phyloP scores from a whole-genome alignment of 768 basidiomycete genomes.

The Leccinum fibrillosum region DNA sequence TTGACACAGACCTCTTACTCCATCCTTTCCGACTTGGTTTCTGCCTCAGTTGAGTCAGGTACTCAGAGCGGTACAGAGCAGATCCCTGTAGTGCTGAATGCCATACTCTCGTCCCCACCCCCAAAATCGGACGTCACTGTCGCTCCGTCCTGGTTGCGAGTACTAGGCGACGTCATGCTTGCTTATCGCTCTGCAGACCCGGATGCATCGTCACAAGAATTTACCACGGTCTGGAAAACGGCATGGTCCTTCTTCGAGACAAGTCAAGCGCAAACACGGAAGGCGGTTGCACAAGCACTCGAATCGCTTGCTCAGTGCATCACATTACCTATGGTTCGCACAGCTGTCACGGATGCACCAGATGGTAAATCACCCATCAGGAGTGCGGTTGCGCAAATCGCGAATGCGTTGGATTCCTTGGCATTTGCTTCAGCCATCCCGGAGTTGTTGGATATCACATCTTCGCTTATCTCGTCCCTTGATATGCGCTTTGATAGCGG shows the following conservation, averaged over 20 bases:
- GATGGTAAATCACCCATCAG: conserved; percentile 54
- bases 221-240: conserved; percentile 68
- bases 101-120: conserved; percentile 67
- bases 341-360: conserved; percentile 45
- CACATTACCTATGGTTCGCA: conserved; percentile 54
- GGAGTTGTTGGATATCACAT: conserved; percentile 71
- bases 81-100: conserved; percentile 58
- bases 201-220: conserved; percentile 48
- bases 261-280: conserved; percentile 54
- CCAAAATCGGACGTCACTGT: conserved; percentile 64
- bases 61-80: conserved; percentile 49
- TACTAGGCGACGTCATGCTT: conserved; percentile 71
- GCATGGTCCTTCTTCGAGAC: conserved; percentile 80
- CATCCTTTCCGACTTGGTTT: conserved; percentile 78
- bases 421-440: conserved; percentile 73
- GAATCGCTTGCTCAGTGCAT: conserved; percentile 68
- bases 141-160: conserved; percentile 74
- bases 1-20: conserved; percentile 87
- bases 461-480: conserved; percentile 64
- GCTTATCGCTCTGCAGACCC: conserved; percentile 54
- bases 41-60: conserved; percentile 48
- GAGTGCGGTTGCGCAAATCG: conserved; percentile 59
- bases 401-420: conserved; percentile 69
- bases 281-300: conserved; percentile 62
- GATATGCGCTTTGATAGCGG: conserved; percentile 44